phyloP scores from a whole-genome alignment of 169 alveolate genomes.

The Cryptosporidium parvum region DNA sequence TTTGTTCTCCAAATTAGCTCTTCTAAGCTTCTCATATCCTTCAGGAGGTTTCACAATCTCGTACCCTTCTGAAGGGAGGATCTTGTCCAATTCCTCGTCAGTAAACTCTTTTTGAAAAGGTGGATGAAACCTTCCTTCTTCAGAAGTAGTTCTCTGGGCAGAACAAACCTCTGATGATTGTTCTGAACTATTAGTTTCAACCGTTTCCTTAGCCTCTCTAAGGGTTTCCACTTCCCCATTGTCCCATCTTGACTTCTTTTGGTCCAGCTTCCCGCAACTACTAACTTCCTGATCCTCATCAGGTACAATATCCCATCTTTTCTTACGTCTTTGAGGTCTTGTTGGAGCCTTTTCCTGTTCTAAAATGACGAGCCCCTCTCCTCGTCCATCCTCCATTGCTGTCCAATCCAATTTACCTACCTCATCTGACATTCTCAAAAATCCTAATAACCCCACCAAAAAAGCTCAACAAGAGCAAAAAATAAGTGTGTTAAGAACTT shows the following conservation, averaged over 20 bases:
- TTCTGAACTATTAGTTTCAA: not conserved
- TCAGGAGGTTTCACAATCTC: constrained; percentile 92
- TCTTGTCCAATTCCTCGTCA: constrained; percentile 96
- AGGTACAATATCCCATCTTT: constrained; percentile 63
- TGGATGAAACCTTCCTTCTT: not conserved
- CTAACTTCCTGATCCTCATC: not conserved
- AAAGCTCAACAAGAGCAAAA: not conserved
- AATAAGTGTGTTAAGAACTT: not conserved
- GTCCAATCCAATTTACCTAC: not conserved
- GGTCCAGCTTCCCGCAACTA: not conserved
- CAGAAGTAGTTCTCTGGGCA: not conserved
- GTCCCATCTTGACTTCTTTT: constrained; percentile 62
- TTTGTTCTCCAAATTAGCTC: constrained; percentile 77
- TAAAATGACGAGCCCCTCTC: not conserved
- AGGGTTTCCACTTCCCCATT: not conserved
- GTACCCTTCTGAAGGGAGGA: constrained; percentile 93
- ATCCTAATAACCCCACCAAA: not conserved
- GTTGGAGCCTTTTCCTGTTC: not conserved
- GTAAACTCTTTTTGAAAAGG: constrained; percentile 84
- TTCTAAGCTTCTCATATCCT: constrained; percentile 85
- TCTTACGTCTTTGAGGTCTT: constrained; percentile 18
- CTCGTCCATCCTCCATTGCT: not conserved
- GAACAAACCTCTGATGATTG: not conserved
- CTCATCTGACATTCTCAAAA: constrained; percentile 6
- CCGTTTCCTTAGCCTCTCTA: not conserved